Base-by-base conservation (phyloP, 805 yeast genomes). In the Ogataea kodamae region DNA sequence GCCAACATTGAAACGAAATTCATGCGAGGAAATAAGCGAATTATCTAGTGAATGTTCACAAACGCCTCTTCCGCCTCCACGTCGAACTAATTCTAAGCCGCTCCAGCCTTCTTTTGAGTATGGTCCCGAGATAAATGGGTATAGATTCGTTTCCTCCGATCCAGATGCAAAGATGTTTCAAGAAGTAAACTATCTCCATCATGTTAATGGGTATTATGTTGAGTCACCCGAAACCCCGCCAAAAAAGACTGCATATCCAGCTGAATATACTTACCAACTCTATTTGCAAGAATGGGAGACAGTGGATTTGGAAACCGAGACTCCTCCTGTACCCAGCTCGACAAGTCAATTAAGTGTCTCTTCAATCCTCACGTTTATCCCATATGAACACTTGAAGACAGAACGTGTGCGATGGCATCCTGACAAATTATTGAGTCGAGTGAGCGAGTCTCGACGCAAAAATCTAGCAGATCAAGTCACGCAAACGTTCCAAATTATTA, bases 331-430 rank as follows among this genome's bases (percentile, higher is more conserved):
- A 3, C 35, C 49, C 1, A 38, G 43, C 3, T 4, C 10, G 2
- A 18, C 35, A 3, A 28, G 41, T 2, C 50, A 53, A 8, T 26
- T 57, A 3, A 36, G 25, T 15, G 17, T 25, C 3, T 33, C 32
- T 1, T 33, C 33, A 5, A 33, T 58, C 9, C 10, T 13, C 4
- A 14, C 9, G 1, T 57, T 58, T 28, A 18, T 58, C 4, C 23
- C 39, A 2, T 29, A 30, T 22, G 36, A 45, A 5, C 41, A 57
- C 7, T 39, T 64, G 15, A 74, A 69, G 38, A 45, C 39, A 18
- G 87, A 80, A 45, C 52, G 87, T 35, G 53, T 79, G 5, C 56
- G 73, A 41, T 80, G 87, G 87, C 88, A 80, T 51, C 88, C 88
- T 1, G 88, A 80, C 49, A 71, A 68, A 47, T 72, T 80, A 78